Base-by-base conservation (phyloP, 2,329 filamentous ascomycete genomes). In the Trichophyton equinum region DNA sequence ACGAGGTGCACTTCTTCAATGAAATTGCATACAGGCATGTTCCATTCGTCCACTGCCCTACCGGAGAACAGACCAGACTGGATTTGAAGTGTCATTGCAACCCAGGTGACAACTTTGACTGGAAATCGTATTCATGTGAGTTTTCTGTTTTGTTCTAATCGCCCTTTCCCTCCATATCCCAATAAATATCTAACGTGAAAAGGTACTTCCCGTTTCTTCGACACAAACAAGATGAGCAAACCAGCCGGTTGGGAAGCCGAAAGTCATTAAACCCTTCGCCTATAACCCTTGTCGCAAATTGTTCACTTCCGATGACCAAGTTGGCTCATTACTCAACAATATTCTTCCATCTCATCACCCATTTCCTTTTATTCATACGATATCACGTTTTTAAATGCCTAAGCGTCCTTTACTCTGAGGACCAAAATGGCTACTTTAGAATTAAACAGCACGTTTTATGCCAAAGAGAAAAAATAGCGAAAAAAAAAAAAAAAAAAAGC, bases 21-120 rank as follows among this genome's bases (percentile, higher is more conserved):
- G 92, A 99, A 71, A 99, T 99, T 69, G 92, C 89, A 62, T 99
- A 99, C 77, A 96, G 91, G 76, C 94, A 99, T 73, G 88, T 96
- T 25, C 94, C 94, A 22, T 99, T 99, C 74, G 97, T 91, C 3
- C 94, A 99, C 76, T 99, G 94, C 75, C 94, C 94, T 1, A 96
- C 91, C 0, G 88, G 87, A 60, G 90, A 97, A 76, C 82, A 96
- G 76, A 84, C 82, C 60, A 85, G 91, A 65, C 75, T 91, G 60
- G 87, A 96, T 66, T 84, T 92, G 67, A 91, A 89, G 73, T 99
- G 94, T 75, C 87, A 91, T 75, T 99, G 94, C 78, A 91, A 99
- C 71, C 92, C 94, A 6, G 86, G 87, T 70, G 89, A 97, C 63
- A 99, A 99, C 79, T 99, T 99, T 80, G 94, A 99, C 76, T 99